Evolutionary conservation across 352 stramenopile genomes (phyloP).

Genomic region (Globisporangium takayamanum): DNA sequence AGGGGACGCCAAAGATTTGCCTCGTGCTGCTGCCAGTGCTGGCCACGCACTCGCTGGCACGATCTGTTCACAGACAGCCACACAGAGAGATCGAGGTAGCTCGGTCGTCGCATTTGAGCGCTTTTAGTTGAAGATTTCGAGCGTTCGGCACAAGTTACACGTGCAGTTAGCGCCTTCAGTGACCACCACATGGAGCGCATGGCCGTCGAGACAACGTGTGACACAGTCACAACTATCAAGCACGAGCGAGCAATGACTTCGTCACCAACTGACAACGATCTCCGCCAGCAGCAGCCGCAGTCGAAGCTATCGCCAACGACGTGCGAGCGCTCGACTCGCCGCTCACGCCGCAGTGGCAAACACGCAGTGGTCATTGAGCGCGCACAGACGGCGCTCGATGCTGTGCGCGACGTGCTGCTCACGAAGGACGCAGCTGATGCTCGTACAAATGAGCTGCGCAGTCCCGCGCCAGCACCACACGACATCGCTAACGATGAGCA

Average conservation of each 20-base stretch:
- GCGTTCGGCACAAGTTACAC: slow-evolving; percentile 18
- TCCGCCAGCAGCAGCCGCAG: no score
- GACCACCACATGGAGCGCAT: neutral
- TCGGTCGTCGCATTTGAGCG: neutral
- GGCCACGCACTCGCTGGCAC: no score
- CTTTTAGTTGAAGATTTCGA: slow-evolving; percentile 10
- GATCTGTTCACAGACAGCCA: no score
- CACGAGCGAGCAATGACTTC: no score
- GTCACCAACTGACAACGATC: no score
- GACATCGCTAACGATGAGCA: neutral
- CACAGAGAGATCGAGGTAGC: no score
- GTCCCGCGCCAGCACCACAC: no score
- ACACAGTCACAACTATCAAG: no score
- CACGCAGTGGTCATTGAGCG: slow-evolving; percentile 6
- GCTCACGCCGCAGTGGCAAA: neutral
- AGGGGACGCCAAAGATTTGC: no score
- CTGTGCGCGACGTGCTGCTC: slow-evolving; percentile 10
- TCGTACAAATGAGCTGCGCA: no score
- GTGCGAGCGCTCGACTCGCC: neutral
- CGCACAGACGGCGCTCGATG: slow-evolving; percentile 9
- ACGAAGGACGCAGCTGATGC: neutral
- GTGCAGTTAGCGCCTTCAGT: neutral
- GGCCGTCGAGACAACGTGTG: no score
- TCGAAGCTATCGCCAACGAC: neutral
- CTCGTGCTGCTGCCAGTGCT: no score